Evolutionary conservation across 23 red algal species (phyloP), one percentile per base, ranked within the genome.

Genomic region (Gracilaria domingensis): DNA sequence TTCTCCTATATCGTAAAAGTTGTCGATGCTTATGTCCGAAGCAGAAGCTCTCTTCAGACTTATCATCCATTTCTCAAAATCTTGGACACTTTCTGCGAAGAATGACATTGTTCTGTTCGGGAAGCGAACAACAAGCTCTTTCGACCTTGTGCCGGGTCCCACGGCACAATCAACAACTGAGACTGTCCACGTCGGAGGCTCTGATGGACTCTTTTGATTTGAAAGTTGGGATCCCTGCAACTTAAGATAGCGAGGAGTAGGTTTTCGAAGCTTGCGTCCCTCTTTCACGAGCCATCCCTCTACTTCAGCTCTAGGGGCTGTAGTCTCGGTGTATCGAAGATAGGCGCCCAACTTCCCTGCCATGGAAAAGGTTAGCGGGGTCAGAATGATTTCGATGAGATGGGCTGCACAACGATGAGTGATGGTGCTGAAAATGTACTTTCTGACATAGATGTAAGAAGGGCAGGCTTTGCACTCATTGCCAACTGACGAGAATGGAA

Each of bases 271-370:
- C 32, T 54, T 85, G 56, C 75, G 73, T 17, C 91, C 91, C 40
- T 93, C 86, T 57, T 97, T 97, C 33, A 92, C 79, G 29, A 97
- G 42, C 95, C 95, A 97, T 21, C 95, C 95, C 18, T 61, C 55
- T n/a, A 83, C 54, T 49, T 65, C 12, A 61, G 56, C 79, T 13
- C 83, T 24, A 20, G 82, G 92, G 18, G 75, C 77, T 24, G 53
- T 20, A 20, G 86, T 82, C 72, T 77, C 72, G 5, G 72, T 77
- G 42, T 77, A 85, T 37, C 96, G 89, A 21, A 93, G 25, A 50
- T 77, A 77, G 21, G 72, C 72, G 23, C 25, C 72, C 11, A 77
- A 77, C 8, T 77, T 77, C 42, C 42, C 72, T 28, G 75, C 39
- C 72, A 62, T 82, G 39, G 25, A 17, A 42, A 6, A 53, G 2